Percentiles rank a stretch among this genome's conserved stretches.
These are phyloP conservation scores for Calophaca sinica DNA, from an alignment of 306 rosid species.

Conservation along the genomic window DNA sequence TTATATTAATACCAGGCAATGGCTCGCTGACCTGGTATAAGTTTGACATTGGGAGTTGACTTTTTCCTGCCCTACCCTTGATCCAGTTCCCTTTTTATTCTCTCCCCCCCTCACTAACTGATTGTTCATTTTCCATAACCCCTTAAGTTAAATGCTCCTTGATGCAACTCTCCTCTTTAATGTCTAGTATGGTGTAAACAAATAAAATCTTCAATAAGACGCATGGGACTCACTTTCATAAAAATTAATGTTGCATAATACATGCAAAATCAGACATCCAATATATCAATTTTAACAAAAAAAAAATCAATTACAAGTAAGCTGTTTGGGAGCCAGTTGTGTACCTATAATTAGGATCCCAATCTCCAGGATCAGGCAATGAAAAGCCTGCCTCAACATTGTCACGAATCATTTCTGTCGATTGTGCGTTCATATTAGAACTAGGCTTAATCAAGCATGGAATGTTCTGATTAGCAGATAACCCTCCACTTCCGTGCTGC, in stretches of 20 bases:
- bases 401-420: conserved; percentile 61
- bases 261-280: conserved; percentile 36
- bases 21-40: too few species aligned
- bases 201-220: conserved; percentile 23
- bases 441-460: conserved; percentile 58
- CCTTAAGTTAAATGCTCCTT: conserved; percentile 1
- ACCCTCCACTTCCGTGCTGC: conserved; percentile 72
- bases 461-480: conserved; percentile 61
- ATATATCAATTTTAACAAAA: conserved; percentile 14
- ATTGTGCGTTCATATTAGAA: conserved; percentile 60
- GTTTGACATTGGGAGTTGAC: not conserved
- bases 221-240: conserved; percentile 7
- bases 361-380: conserved; percentile 95
- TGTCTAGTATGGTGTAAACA: not conserved
- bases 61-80: not conserved
- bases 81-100: not conserved
- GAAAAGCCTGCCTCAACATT: conserved; percentile 63
- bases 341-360: conserved; percentile 99
- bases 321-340: conserved; percentile 34
- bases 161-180: not conserved
- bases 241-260: not conserved
- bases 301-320: conserved; percentile 19
- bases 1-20: too few species aligned
- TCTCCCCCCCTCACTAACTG: not conserved
- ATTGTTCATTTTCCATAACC: not conserved